Evolutionary conservation across 73 alveolate species (phyloP).

Genomic region (Paramecium sonneborni): DNA sequence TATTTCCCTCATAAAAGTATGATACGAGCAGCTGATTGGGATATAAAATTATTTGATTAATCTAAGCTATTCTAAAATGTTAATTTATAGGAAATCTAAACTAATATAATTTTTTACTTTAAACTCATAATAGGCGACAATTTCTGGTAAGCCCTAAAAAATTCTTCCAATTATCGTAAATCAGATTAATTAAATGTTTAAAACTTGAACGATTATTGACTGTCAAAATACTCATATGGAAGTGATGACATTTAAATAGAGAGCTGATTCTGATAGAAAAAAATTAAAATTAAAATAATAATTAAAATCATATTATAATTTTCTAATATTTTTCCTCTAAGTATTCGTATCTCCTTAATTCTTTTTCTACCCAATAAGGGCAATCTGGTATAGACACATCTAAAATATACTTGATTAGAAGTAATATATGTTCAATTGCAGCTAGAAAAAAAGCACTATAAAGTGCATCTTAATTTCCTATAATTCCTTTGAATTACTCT

Average conservation of each 20-base stretch:
- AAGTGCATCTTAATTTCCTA: not conserved
- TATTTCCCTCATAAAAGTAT: not conserved
- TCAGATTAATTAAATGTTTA: too few species aligned
- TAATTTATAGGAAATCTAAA: not conserved
- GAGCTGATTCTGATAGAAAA: not conserved
- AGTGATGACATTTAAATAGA: too few species aligned
- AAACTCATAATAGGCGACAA: too few species aligned
- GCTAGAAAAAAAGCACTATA: not conserved
- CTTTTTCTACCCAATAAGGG: conserved; percentile 33
- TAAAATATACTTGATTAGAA: conserved; percentile 16
- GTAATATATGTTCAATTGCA: conserved; percentile 6
- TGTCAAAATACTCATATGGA: too few species aligned
- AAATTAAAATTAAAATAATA: not conserved
- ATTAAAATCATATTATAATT: not conserved
- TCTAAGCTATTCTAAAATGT: not conserved
- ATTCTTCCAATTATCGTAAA: too few species aligned
- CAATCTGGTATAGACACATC: conserved; percentile 31
- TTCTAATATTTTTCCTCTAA: not conserved
- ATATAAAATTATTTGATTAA: not conserved
- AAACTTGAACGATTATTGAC: too few species aligned
- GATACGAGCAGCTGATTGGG: not conserved
- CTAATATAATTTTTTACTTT: too few species aligned
- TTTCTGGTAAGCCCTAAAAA: too few species aligned
- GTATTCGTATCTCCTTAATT: not conserved
- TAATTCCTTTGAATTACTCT: not conserved